A percentile compares a stretch with the other conserved stretches of the same genome.
Conservation (phyloP, 371 early-diverging fungal genomes). For the Haplosporangium sp. region DNA sequence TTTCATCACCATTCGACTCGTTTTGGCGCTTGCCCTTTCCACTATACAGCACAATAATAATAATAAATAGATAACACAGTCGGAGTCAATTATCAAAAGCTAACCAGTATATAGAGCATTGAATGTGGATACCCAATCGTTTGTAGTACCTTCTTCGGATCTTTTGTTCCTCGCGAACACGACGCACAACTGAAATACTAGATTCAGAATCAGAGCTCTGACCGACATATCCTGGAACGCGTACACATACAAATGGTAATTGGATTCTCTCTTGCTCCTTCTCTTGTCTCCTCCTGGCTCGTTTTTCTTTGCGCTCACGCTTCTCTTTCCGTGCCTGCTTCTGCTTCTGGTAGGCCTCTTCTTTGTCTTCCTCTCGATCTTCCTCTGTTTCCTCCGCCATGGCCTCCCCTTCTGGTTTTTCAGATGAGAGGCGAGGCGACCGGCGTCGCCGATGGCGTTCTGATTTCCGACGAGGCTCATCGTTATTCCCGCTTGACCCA, state of each 20-base stretch:
- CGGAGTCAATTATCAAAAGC: neutral
- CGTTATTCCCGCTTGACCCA: conserved; percentile 14
- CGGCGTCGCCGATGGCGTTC: conserved; percentile 31
- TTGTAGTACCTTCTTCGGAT: conserved; percentile 15
- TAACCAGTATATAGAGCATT: neutral
- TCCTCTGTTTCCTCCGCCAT: conserved; percentile 3
- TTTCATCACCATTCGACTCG: conserved; percentile 22
- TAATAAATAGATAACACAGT: neutral
- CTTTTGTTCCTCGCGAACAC: conserved; percentile 24
- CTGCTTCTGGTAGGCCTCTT: conserved; percentile 17
- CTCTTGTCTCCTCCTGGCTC: conserved; percentile 19
- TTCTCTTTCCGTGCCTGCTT: conserved; percentile 36
- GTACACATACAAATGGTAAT: conserved; percentile 33
- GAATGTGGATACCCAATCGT: neutral
- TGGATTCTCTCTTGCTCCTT: conserved; percentile 18
- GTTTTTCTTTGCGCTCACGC: conserved; percentile 40
- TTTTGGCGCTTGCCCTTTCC: conserved; percentile 24
- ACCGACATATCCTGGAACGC: conserved; percentile 33
- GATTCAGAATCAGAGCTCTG: conserved; percentile 52
- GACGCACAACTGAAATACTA: conserved; percentile 37
- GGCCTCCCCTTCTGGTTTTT: neutral
- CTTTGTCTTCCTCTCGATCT: conserved; percentile 11
- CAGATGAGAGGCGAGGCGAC: conserved; percentile 15
- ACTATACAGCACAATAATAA: neutral
- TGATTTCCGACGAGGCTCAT: conserved; percentile 4